Evolutionary conservation across 2,329 filamentous ascomycete species (phyloP), one percentile per base, ranked within the genome.

Genomic region (Daldinia eschscholtzii): DNA sequence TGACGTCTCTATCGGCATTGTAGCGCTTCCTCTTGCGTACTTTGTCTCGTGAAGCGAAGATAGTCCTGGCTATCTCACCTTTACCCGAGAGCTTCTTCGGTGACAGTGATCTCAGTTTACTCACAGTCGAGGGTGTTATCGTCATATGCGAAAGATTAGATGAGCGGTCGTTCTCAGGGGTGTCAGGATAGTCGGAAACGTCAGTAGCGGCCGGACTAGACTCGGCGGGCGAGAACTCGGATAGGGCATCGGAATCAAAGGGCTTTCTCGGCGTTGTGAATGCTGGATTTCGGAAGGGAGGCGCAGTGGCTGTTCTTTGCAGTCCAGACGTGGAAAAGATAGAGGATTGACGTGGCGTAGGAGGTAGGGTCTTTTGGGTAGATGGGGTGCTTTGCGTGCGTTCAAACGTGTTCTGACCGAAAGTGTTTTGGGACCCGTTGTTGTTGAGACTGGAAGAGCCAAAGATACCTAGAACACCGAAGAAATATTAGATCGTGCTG

Each of bases 191-290:
- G 57, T 88, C 87, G 0, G 88, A 89, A 44, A 77, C 81, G 72
- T 90, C 88, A 50, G 86, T 89, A 75, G 81, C 79, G 28, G 85
- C 86, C 18, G 89, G 89, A 69, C 88, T 91, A 18, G 87, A 86
- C 68, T 91, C 89, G 48, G 85, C 83, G 30, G 85, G 84, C 2
- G 87, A 89, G 44, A 81, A 80, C 73, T 89, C 88, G 3, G 87
- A 88, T 56, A 87, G 79, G 2, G 82, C 75, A 15, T 84, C 80
- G 37, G 87, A 83, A 39, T 90, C 87, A 66, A 86, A 81, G 0
- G 86, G 84, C 65, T 85, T 87, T 56, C 89, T 85, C 0, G 88
- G 89, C 0, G 89, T 91, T 1, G 86, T 89, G 70, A 91, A 91
- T 2, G 88, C 85, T 0, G 88, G 87, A 71, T 91, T 91, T 23